Evolutionary conservation across 2,329 filamentous ascomycete species (phyloP).

Genomic region (Basipetospora chlamydospora): DNA sequence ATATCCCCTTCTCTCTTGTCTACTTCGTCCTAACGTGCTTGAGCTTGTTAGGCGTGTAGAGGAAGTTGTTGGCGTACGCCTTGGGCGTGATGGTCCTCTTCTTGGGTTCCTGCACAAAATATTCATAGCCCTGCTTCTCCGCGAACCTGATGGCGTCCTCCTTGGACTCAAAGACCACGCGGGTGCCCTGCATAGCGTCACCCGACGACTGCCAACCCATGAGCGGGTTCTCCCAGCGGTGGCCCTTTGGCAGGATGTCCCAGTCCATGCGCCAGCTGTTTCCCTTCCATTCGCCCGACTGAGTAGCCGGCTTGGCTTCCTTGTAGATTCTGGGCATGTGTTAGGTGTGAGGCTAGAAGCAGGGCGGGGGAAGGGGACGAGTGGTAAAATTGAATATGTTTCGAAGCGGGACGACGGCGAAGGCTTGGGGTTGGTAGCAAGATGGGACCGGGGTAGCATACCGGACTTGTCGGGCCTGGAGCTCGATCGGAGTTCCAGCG

Average conservation of each 20-base stretch:
- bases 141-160: conserved; percentile 92
- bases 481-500: conserved; percentile 83
- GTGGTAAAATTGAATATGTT: too few species aligned
- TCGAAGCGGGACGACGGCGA: too few species aligned
- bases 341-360: too few species aligned
- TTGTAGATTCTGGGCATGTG: conserved; percentile 87
- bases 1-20: conserved; percentile 11
- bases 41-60: conserved; percentile 71
- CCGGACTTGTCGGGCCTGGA: conserved; percentile 90
- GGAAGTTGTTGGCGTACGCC: conserved; percentile 93
- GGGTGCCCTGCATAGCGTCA: conserved; percentile 88
- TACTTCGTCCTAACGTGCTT: conserved; percentile 78
- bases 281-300: conserved; percentile 77
- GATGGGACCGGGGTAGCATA: too few species aligned
- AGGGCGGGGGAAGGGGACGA: too few species aligned
- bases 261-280: conserved; percentile 96
- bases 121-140: conserved; percentile 98
- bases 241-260: conserved; percentile 83
- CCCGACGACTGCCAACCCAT: conserved; percentile 98
- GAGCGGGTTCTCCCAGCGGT: conserved; percentile 95
- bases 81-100: conserved; percentile 75
- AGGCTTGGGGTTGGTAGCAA: too few species aligned
- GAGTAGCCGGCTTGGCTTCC: conserved; percentile 84
- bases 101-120: conserved; percentile 96
- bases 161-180: conserved; percentile 80